These are phyloP conservation scores for Astragalus membranaceus DNA, from an alignment of 306 rosid species.

Conservation along the genomic window DNA sequence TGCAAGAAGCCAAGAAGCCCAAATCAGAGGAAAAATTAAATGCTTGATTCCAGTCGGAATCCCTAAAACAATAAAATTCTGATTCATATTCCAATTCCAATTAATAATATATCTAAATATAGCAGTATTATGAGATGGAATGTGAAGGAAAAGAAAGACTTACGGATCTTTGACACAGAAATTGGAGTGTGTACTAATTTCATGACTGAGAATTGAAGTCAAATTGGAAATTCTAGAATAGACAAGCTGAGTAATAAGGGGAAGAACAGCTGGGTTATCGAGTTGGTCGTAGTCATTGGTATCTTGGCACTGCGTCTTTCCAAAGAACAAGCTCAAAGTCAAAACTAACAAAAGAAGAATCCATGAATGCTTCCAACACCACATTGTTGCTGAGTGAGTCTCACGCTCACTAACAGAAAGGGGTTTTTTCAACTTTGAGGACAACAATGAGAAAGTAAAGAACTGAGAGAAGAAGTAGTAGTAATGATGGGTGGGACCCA, in stretches of 20 bases:
- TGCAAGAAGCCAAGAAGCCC: conserved; percentile 76
- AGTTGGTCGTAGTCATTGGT: conserved; percentile 42
- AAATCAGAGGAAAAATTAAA: conserved; percentile 75
- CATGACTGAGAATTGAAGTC: conserved; percentile 45
- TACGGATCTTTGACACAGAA: conserved; percentile 81
- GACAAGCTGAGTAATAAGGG: conserved; percentile 53
- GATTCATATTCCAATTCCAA: conserved; percentile 9
- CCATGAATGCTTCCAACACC: background rate
- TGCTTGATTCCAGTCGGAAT: conserved; percentile 85
- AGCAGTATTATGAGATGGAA: background rate
- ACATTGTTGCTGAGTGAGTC: too few species aligned
- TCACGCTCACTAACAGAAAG: background rate
- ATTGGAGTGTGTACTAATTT: conserved; percentile 42
- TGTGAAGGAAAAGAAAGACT: conserved; percentile 10
- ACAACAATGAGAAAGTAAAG: background rate
- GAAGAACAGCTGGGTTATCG: conserved; percentile 60
- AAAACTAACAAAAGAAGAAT: conserved; percentile 21
- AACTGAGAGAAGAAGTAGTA: background rate
- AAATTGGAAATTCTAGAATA: conserved; percentile 58
- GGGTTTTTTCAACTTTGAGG: background rate
- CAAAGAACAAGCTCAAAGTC: conserved; percentile 34
- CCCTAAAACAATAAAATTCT: conserved; percentile 44
- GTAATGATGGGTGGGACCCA: conserved; percentile 29
- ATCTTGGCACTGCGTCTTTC: conserved; percentile 42
- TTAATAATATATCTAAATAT: background rate